Conservation (phyloP, 768 basidiomycete genomes). For the Leccinum broughii region DNA sequence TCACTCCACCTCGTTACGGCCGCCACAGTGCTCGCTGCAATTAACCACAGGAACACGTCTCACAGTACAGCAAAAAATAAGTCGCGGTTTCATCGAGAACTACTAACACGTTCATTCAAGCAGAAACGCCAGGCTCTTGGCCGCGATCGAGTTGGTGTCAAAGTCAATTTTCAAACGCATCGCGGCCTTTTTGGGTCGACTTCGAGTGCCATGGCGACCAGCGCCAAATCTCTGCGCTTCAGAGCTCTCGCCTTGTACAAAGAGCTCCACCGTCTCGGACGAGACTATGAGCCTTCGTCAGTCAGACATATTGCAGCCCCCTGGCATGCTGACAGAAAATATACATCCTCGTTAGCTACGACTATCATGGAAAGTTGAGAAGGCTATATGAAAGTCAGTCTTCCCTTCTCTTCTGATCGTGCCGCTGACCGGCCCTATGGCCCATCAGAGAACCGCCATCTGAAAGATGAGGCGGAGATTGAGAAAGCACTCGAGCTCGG, state of each 20-base stretch:
- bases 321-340: constrained; percentile 9
- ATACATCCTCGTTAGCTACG: constrained; percentile 51
- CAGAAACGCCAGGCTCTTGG: background rate
- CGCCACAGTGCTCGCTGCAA: background rate
- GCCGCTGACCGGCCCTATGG: constrained; percentile 1
- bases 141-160: background rate
- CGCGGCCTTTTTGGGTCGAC: background rate
- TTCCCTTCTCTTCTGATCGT: no score
- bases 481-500: constrained; percentile 73
- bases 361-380: constrained; percentile 74
- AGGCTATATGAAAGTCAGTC: constrained; percentile 70
- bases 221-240: constrained; percentile 46
- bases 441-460: constrained; percentile 58
- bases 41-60: background rate
- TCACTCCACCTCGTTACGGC: background rate
- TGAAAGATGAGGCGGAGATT: constrained; percentile 70
- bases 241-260: constrained; percentile 78
- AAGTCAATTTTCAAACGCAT: background rate
- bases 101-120: background rate
- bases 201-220: constrained; percentile 43
- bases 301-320: constrained; percentile 30
- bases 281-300: constrained; percentile 82
- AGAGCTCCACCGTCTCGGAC: constrained; percentile 75
- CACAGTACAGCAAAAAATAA: background rate
- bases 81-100: background rate